Base-by-base conservation (phyloP, 495 filamentous ascomycete genomes). In the Trichoderma erinaceum region DNA sequence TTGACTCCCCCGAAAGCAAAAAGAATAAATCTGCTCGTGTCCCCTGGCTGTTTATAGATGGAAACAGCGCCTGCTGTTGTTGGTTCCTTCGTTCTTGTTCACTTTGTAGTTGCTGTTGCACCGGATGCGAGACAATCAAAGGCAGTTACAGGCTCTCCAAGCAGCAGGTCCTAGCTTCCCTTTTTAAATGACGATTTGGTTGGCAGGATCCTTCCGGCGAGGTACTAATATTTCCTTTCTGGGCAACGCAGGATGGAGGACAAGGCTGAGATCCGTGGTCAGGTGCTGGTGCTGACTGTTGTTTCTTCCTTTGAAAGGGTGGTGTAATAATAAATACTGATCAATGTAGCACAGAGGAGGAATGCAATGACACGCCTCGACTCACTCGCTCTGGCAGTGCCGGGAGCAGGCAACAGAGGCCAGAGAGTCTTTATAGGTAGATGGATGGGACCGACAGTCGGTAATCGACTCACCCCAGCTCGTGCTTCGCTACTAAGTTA, bases 101-200 rank as follows among this genome's bases (percentile, higher is more conserved):
- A 61, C 56, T 4, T n/a, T 32, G 56, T 32, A 32, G 56, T 21
- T 23, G 56, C 56, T 23, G 56, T 32, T 38, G 25, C 56, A 61
- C 56, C 56, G 56, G 56, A 61, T 61, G 56, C 56, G 56, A 48
- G 44, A 61, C 56, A 61, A 61, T 61, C 25, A 61, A 61, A 32
- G 56, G 56, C 56, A 61, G 27, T 27, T 61, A 8, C 50, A 38
- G 44, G 44, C 50, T 21, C n/a, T 56, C n/a, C 10, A 21, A 27
- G 23, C 56, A 29, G 56, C 56, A 29, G 56, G 56, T 32, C 56
- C 25, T 32, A 61, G 56, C 56, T 61, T 61, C 56, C 25, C 27
- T 61, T 32, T 32, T 32, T 2, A 61, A 61, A 48, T 48, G 44
- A 48, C 44, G 44, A 6, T 16, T 4, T 32, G 56, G 25, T 32